Evolutionary conservation across 2,329 filamentous ascomycete species (phyloP), one percentile per base, ranked within the genome.

Genomic region (Hypoxylon rubiginosum): DNA sequence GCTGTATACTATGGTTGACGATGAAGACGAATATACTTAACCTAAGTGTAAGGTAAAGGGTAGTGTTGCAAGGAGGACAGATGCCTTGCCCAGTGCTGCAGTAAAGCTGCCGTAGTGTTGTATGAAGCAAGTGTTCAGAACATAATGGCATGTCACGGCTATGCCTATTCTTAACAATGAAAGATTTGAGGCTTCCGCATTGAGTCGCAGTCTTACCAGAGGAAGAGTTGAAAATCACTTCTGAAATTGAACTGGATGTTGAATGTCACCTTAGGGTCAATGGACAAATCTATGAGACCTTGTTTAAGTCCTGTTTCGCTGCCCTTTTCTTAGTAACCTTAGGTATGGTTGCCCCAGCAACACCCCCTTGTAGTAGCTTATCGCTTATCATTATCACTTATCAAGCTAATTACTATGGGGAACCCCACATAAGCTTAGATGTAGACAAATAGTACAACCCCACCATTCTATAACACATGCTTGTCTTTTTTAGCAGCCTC

Each of bases 61-160:
- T 71, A 24, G 21, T 24, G 67, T 60, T 63, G 46, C 59, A 43
- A 66, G 49, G 68, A 72, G 62, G 53, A 71, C 67, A 55, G 56
- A 60, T 58, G 52, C 51, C 66, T 62, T 55, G 66, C 65, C 58
- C n/a, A 68, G 65, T 70, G 61, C 51, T 71, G 64, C 57, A 58
- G 62, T 68, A 53, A 43, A n/a, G 52, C 10, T 21, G 39, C 32
- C 19, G 62, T 41, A 49, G n/a, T 62, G 50, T 49, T 62, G 61
- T 62, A 64, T 66, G 58, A 71, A 64, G 60, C 58, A 43, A 62
- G 39, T 51, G 60, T 55, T 67, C 54, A 65, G 64, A 28, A 66
- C 68, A 71, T 71, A 62, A 65, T 68, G 61, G 62, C 43, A 46
- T 59, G 48, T 32, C 62, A 64, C 52, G 52, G 55, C 61, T 17